Evolutionary conservation across 2,329 filamentous ascomycete genomes (phyloP).

Genomic region (Exophiala phaeomuriformis): DNA sequence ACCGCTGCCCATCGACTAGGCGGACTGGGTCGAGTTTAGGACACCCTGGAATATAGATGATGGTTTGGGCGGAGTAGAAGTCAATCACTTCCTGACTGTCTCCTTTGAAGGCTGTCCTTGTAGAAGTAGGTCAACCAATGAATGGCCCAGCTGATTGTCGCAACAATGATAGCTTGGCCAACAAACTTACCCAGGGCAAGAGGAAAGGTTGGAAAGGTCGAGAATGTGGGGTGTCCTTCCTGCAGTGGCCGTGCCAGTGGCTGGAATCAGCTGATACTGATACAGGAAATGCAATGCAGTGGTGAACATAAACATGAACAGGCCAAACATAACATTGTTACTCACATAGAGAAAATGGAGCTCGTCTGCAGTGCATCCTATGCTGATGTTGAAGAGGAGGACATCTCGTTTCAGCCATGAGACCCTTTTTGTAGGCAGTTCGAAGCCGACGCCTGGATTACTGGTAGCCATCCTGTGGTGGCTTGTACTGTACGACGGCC

Average conservation of each 20-base stretch:
- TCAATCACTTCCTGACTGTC: conserved; percentile 42
- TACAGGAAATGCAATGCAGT: neutral
- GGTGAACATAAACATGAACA: neutral
- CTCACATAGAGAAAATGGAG: conserved; percentile 38
- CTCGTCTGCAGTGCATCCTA: conserved; percentile 35
- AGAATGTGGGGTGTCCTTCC: conserved; percentile 41
- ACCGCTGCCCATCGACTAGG: conserved; percentile 40
- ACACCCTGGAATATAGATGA: conserved; percentile 34
- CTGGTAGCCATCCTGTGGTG: no score
- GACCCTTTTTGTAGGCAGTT: conserved; percentile 29
- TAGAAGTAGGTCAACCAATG: neutral
- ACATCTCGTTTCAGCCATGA: conserved; percentile 32
- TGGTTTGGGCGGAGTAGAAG: conserved; percentile 28
- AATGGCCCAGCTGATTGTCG: neutral
- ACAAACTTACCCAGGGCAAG: neutral
- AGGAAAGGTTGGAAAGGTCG: conserved; percentile 38
- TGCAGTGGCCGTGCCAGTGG: neutral
- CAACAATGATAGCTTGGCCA: neutral
- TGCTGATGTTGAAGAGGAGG: conserved; percentile 39
- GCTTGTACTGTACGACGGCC: no score
- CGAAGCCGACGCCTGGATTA: neutral
- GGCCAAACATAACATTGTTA: neutral
- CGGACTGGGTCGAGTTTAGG: conserved; percentile 38
- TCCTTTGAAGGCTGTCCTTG: conserved; percentile 36
- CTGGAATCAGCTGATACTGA: no score